Evolutionary conservation across 2,329 filamentous ascomycete genomes (phyloP), one percentile per base, ranked within the genome.

Genomic region (Curvularia sp.): DNA sequence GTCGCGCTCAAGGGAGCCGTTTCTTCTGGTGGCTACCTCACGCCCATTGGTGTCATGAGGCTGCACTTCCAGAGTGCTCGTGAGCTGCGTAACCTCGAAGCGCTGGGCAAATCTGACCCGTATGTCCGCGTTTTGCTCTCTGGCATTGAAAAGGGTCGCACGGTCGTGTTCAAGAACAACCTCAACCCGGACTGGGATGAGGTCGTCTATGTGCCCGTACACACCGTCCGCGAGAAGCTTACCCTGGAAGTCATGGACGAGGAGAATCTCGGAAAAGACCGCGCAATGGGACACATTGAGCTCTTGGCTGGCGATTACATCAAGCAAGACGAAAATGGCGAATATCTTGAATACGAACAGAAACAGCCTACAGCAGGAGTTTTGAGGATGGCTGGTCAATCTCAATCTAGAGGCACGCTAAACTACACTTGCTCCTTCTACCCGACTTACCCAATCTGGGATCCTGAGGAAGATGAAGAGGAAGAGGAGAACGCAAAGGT

Each of bases 161-260:
- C 95, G 2, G 95, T 99, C 49, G 98, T 94, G 0, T 97, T 95
- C 82, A 89, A 92, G 74, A 99, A 97, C 79, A 96, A 97, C 61
- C 86, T 99, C 57, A 92, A 96, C 74, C 95, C 95, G 1, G 90
- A 95, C 52, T 99, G 91, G 89, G 93, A 99, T 71, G 95, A 99
- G 78, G 88, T 99, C 23, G 85, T 97, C 21, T 99, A 99, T 73
- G 85, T 99, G 0, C 94, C 96, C 1, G 86, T 99, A 56, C 94
- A 97, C 75, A 93, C 89, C 6, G 71, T 85, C 13, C 89, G 92
- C 30, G 95, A 99, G 75, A 92, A 90, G 71, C 82, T 99, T 28
- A 87, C 88, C 1, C 80, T 99, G 18, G 95, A 99, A 77, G 93
- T 98, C 64, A 97, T 99, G 94, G 95, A 99, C 70, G 88, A 95